Percentiles rank a stretch among this genome's conserved stretches.
phyloP scores from a whole-genome alignment of 306 rosid species.

The Quercus agrifolia region DNA sequence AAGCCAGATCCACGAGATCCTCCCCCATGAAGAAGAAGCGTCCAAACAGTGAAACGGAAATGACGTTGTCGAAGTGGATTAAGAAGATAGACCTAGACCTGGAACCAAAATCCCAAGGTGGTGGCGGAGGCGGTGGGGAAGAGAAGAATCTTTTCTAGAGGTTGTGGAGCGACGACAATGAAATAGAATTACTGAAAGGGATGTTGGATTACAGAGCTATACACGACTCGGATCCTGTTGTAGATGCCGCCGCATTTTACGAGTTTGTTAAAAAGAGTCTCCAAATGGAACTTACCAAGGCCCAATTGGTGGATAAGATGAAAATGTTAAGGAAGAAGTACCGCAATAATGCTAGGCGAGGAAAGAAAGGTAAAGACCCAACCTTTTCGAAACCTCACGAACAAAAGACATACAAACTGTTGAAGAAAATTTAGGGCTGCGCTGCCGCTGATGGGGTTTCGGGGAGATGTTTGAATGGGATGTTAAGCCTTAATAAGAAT shows the following conservation, averaged over 20 bases:
- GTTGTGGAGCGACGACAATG: too few relatives aligned
- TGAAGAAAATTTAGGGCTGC: conserved; percentile 50
- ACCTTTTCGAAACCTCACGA: conserved; percentile 37
- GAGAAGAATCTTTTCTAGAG: too few relatives aligned
- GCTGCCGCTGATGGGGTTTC: conserved; percentile 11
- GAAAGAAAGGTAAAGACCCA: conserved; percentile 31
- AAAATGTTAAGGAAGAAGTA: conserved; percentile 58
- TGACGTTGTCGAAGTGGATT: too few relatives aligned
- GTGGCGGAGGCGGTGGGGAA: neutral
- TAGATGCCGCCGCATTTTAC: conserved; percentile 28
- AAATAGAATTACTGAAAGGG: too few relatives aligned
- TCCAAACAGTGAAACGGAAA: too few relatives aligned
- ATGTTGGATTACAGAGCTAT: too few relatives aligned
- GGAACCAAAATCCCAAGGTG: too few relatives aligned
- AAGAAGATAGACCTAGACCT: too few relatives aligned
- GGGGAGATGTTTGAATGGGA: conserved; percentile 1
- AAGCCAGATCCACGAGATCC: too few relatives aligned
- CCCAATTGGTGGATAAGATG: conserved; percentile 52
- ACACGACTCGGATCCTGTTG: neutral
- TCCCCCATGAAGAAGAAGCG: too few relatives aligned
- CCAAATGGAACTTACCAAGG: conserved; percentile 25
- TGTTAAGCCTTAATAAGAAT: conserved; percentile 21
- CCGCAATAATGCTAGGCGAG: conserved; percentile 3
- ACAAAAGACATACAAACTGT: conserved; percentile 32
- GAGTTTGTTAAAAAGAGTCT: conserved; percentile 45